phyloP scores from a whole-genome alignment of 768 basidiomycete species.

The Termitomyces sp. region DNA sequence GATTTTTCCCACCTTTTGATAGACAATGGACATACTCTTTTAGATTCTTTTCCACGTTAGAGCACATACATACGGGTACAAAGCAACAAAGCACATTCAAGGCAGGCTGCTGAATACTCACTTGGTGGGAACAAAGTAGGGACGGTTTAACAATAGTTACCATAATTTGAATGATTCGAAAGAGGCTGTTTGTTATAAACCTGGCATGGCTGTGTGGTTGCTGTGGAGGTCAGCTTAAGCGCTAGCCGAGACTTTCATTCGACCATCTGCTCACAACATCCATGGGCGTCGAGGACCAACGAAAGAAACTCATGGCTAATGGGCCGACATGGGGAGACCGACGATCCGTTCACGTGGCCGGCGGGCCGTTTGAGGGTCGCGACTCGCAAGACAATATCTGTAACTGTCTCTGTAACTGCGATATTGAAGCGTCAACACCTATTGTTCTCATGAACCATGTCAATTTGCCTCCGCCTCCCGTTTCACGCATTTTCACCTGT shows the following conservation, averaged over 20 bases:
- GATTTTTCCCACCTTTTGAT: neutral
- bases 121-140: neutral
- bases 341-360: conserved; percentile 11
- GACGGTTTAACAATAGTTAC: neutral
- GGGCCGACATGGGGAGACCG: conserved; percentile 15
- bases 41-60: neutral
- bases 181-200: neutral
- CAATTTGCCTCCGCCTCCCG: neutral
- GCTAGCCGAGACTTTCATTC: neutral
- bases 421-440: neutral
- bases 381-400: too few species aligned
- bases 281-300: conserved; percentile 17
- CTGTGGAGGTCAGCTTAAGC: neutral
- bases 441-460: conserved; percentile 8
- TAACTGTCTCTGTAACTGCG: neutral
- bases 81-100: neutral
- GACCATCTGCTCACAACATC: neutral
- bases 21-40: too few species aligned
- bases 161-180: neutral
- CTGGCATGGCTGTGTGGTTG: neutral
- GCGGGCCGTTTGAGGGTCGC: neutral
- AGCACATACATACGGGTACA: too few species aligned
- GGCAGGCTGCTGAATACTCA: neutral
- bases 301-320: conserved; percentile 16
- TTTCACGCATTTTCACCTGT: conserved; percentile 7